Conservation (phyloP, 495 filamentous ascomycete species). For the Penicillium manginii region DNA sequence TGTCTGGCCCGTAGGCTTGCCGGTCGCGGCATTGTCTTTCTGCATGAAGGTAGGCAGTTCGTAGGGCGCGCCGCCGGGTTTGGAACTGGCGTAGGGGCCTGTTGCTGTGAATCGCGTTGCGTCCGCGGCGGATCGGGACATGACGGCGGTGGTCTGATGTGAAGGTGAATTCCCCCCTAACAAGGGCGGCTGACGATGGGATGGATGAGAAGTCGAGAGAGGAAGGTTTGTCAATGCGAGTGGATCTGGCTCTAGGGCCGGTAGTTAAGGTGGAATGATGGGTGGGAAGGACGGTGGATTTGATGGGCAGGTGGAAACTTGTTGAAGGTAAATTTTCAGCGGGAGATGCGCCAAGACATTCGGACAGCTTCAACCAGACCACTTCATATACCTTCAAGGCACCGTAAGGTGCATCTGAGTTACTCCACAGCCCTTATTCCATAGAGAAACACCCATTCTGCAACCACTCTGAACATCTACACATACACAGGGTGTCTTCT, state of each 20-base stretch:
- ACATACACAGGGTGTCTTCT: too few species aligned
- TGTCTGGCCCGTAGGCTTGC: conserved; percentile 20
- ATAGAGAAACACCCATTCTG: too few species aligned
- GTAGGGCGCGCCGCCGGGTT: conserved; percentile 49
- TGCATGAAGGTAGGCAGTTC: conserved; percentile 42
- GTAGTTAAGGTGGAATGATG: not conserved
- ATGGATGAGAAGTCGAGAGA: too few species aligned
- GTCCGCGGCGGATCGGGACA: conserved; percentile 88
- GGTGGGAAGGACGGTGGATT: conserved; percentile 3
- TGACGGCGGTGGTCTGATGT: conserved; percentile 27
- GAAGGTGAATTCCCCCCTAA: not conserved
- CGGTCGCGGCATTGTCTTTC: conserved; percentile 20
- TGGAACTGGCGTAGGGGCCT: conserved; percentile 81
- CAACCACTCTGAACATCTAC: too few species aligned
- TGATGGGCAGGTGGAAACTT: conserved; percentile 13
- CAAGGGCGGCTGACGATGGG: not conserved
- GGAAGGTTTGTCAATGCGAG: too few species aligned
- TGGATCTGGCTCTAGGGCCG: too few species aligned
- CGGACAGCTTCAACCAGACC: conserved; percentile 19
- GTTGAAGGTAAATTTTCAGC: conserved; percentile 51
- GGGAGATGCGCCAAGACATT: conserved; percentile 30
- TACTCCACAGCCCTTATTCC: too few species aligned
- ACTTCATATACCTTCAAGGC: too few species aligned
- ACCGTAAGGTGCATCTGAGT: too few species aligned
- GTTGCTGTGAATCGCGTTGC: conserved; percentile 96